phyloP scores from a whole-genome alignment of 768 basidiomycete genomes.

The Kwoniella sp. region DNA sequence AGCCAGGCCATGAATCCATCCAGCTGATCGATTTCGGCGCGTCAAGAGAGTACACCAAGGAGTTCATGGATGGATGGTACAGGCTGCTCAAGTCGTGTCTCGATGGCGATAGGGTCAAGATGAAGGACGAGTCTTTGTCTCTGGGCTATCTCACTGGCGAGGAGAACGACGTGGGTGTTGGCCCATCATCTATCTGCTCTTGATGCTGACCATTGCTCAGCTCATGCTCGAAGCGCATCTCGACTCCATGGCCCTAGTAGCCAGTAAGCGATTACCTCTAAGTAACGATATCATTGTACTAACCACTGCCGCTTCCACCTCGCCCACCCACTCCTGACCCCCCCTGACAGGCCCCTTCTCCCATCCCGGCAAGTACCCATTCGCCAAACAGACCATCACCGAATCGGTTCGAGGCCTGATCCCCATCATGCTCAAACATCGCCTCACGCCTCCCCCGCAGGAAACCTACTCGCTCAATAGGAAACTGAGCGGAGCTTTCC shows the following conservation, averaged over 20 bases:
- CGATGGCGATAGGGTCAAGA: conserved; percentile 61
- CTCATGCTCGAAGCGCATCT: conserved; percentile 83
- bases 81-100: conserved; percentile 77
- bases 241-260: conserved; percentile 74
- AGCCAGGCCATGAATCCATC: conserved; percentile 54
- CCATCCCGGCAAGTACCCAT: conserved; percentile 70
- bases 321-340: not conserved
- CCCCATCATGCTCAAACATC: conserved; percentile 80
- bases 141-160: conserved; percentile 86
- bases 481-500: conserved; percentile 53
- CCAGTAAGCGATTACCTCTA: too few relatives aligned
- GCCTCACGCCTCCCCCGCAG: conserved; percentile 84
- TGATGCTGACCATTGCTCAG: conserved; percentile 43
- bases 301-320: not conserved
- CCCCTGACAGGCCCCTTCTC: conserved; percentile 64
- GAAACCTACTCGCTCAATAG: conserved; percentile 94
- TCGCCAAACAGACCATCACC: conserved; percentile 63
- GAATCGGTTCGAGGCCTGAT: conserved; percentile 71
- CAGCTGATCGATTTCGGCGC: conserved; percentile 96
- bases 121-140: conserved; percentile 68
- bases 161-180: conserved; percentile 69
- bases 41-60: conserved; percentile 73
- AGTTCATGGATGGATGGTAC: conserved; percentile 86
- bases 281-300: conserved; percentile 1
- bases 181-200: not conserved